phyloP scores from a whole-genome alignment of 148 eudicot genomes.

The Rhododendron simsii region DNA sequence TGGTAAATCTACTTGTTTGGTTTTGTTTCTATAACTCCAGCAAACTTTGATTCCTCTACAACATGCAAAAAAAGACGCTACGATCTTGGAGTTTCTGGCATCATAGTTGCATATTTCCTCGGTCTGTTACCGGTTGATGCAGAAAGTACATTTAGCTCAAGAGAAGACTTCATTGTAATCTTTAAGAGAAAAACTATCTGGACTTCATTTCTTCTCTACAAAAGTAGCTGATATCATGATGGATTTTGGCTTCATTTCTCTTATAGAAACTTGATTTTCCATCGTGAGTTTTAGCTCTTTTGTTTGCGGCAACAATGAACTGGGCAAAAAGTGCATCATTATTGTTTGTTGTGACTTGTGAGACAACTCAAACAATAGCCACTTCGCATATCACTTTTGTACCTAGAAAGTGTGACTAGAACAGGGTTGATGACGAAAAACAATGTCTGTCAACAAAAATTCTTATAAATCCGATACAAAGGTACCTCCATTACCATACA shows the following conservation, averaged over 20 bases:
- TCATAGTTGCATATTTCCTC: background rate
- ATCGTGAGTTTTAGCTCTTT: background rate
- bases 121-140: background rate
- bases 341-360: background rate
- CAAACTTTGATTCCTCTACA: background rate
- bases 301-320: background rate
- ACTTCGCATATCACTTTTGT: background rate
- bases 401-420: background rate
- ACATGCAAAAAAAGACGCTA: background rate
- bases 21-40: background rate
- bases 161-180: background rate
- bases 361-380: background rate
- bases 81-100: background rate
- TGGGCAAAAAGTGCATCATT: background rate
- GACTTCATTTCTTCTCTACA: background rate
- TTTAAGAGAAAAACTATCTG: background rate
- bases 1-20: background rate
- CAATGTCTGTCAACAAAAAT: background rate
- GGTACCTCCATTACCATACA: background rate
- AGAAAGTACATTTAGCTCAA: background rate
- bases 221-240: background rate
- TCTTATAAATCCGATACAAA: background rate
- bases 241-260: background rate
- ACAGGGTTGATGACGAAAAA: background rate
- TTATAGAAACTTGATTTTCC: background rate